Conservation (phyloP, 2,329 filamentous ascomycete genomes). For the Diaporthe citriasiana region DNA sequence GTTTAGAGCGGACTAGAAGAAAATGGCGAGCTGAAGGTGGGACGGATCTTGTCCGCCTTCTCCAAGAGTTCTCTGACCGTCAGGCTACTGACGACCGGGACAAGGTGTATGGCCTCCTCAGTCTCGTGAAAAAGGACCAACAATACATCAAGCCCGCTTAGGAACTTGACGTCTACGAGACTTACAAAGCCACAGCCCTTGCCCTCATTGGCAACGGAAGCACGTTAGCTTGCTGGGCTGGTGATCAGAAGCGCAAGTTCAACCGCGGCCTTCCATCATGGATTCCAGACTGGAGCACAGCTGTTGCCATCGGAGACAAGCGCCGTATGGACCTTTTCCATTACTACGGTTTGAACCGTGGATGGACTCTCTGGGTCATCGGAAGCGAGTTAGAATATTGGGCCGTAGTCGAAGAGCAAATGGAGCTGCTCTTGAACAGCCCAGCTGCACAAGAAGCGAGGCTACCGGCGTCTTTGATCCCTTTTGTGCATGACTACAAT, state of each 20-base stretch:
- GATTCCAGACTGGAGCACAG: constrained; percentile 36
- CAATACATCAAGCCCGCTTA: background rate
- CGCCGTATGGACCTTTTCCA: constrained; percentile 5
- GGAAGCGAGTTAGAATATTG: background rate
- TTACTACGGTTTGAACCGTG: background rate
- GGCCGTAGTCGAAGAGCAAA: background rate
- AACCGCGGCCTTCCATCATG: constrained; percentile 26
- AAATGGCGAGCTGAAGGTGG: constrained; percentile 24
- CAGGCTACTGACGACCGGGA: constrained; percentile 36
- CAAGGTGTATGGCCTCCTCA: constrained; percentile 35
- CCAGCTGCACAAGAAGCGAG: no score
- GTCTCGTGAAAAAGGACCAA: constrained; percentile 8
- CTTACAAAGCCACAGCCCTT: constrained; percentile 6
- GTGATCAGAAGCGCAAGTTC: constrained; percentile 35
- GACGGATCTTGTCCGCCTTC: background rate
- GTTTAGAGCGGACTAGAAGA: background rate
- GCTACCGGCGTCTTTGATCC: background rate
- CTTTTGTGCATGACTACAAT: background rate
- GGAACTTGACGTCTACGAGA: background rate
- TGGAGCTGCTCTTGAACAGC: background rate
- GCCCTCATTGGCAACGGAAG: background rate
- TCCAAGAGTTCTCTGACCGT: constrained; percentile 31
- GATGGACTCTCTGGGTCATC: background rate
- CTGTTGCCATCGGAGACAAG: constrained; percentile 15
- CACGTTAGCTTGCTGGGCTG: constrained; percentile 15